These are phyloP conservation scores for Brettanomyces anomalus DNA, from an alignment of 805 yeast species.

Conservation along the genomic window DNA sequence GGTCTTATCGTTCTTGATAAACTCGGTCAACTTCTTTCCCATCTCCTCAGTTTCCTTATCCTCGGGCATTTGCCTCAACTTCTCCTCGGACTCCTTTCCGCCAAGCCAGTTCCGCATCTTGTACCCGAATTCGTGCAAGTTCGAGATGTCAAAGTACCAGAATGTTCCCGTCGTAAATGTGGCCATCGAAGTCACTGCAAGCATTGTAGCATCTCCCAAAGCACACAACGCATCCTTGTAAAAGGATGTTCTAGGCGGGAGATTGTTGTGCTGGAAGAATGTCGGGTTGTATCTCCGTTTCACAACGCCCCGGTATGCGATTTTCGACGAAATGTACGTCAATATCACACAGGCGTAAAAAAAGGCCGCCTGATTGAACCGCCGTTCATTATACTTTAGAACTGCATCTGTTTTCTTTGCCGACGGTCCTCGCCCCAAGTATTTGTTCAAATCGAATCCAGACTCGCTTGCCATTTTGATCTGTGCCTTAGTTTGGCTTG, in stretches of 20 bases:
- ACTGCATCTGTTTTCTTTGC: constrained; percentile 23
- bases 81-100: constrained; percentile 51
- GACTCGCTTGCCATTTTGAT: not conserved
- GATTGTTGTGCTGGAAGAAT: constrained; percentile 75
- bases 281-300: constrained; percentile 67
- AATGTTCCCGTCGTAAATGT: constrained; percentile 68
- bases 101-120: constrained; percentile 58
- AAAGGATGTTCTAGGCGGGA: constrained; percentile 75
- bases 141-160: constrained; percentile 72
- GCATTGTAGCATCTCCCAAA: constrained; percentile 67
- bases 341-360: constrained; percentile 67
- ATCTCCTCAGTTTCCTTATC: constrained; percentile 54
- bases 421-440: constrained; percentile 21
- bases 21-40: constrained; percentile 30
- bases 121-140: constrained; percentile 60
- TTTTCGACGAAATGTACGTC: constrained; percentile 61
- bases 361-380: constrained; percentile 62
- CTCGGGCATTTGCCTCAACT: constrained; percentile 34
- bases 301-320: constrained; percentile 68
- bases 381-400: constrained; percentile 47
- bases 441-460: constrained; percentile 21
- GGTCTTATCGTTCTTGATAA: constrained; percentile 5
- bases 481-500: too few relatives aligned
- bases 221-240: constrained; percentile 81
- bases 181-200: constrained; percentile 64